Evolutionary conservation across 768 basidiomycete species (phyloP).

Genomic region (Podaxis sp.): DNA sequence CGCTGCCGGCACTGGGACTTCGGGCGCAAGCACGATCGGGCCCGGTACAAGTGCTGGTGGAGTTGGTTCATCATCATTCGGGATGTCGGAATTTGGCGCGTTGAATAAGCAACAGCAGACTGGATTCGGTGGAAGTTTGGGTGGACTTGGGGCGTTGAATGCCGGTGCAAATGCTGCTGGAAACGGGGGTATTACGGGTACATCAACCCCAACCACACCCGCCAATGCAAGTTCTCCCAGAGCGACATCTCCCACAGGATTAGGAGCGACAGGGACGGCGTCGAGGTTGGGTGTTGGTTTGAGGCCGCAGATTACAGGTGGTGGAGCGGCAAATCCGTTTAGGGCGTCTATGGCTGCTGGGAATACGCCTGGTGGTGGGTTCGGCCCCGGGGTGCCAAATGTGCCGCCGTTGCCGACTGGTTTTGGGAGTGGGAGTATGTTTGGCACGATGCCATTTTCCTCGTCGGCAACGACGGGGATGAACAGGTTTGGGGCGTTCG

Average conservation of each 20-base stretch:
- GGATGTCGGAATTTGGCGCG: constrained; percentile 4
- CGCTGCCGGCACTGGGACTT: constrained; percentile 22
- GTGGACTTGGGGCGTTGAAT: constrained; percentile 6
- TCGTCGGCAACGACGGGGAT: neutral
- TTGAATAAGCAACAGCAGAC: constrained; percentile 14
- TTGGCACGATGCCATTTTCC: neutral
- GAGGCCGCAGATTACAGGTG: constrained; percentile 66
- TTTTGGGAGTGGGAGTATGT: constrained; percentile 11
- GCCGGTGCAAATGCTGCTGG: constrained; percentile 9
- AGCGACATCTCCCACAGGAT: neutral
- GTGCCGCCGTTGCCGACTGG: constrained; percentile 13
- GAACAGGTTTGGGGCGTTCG: neutral
- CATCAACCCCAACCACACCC: constrained; percentile 21
- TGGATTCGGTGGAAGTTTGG: constrained; percentile 6
- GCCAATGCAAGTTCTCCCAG: constrained; percentile 13
- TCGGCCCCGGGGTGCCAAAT: constrained; percentile 2
- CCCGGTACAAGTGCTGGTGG: neutral
- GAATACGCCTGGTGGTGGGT: constrained; percentile 14
- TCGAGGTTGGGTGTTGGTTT: constrained; percentile 50
- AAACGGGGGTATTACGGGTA: neutral
- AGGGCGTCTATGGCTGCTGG: constrained; percentile 55
- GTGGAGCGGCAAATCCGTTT: constrained; percentile 63
- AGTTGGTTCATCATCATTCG: neutral
- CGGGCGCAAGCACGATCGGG: neutral
- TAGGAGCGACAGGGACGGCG: neutral